Conservation (phyloP, 305 asterid genomes). For the Withania somnifera region DNA sequence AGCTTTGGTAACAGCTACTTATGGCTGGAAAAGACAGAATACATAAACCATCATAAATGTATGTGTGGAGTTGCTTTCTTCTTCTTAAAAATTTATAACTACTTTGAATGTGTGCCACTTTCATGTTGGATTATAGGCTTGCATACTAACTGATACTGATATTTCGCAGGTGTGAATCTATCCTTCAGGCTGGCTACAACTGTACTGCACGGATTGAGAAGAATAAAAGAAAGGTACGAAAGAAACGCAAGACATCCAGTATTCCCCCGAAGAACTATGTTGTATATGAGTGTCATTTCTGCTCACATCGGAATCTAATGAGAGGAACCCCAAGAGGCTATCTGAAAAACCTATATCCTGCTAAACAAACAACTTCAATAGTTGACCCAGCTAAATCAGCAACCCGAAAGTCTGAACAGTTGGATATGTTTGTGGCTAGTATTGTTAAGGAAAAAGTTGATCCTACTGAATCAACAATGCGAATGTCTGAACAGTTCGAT, state of each 20-base stretch:
- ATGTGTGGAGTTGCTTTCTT: not conserved
- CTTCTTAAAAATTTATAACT: not conserved
- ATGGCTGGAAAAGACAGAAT: not conserved
- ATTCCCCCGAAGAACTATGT: constrained; percentile 29
- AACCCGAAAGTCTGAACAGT: not conserved
- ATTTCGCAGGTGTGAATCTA: constrained; percentile 29
- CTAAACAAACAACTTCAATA: constrained; percentile 22
- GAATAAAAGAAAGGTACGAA: constrained; percentile 23
- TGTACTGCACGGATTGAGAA: constrained; percentile 50
- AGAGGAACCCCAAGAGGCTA: constrained; percentile 49
- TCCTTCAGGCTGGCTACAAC: constrained; percentile 57
- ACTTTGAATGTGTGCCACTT: not conserved
- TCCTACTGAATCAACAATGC: not conserved
- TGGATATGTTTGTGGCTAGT: not conserved
- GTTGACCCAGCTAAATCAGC: constrained; percentile 7
- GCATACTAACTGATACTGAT: not conserved
- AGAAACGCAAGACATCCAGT: constrained; percentile 21
- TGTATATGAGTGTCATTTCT: constrained; percentile 54
- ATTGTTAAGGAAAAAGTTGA: not conserved
- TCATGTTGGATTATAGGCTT: not conserved
- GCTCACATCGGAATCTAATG: constrained; percentile 49
- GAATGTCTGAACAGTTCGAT: not conserved
- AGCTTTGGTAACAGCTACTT: not conserved
- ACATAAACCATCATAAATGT: not conserved
- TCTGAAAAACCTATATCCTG: constrained; percentile 29